Evolutionary conservation across 306 rosid genomes (phyloP), one percentile per base, ranked within the genome.

Genomic region (Prunus mira): DNA sequence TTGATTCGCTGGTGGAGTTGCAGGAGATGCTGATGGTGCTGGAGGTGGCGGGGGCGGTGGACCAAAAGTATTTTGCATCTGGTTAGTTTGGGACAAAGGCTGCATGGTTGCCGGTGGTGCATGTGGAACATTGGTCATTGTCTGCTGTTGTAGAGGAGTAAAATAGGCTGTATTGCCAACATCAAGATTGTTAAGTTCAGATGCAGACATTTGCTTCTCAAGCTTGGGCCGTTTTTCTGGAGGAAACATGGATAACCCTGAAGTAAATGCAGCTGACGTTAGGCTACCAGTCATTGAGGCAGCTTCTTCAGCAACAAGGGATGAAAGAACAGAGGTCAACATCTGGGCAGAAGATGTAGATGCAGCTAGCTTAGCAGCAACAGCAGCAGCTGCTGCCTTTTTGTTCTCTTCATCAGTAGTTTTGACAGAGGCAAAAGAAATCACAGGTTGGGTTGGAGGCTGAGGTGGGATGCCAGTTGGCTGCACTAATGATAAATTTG

Each of bases 281-380:
- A 79, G 60, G 79, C 86, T 62, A 43, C 87, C 86, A 52, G 83
- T 89, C 86, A 81, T 79, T 67, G 91, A 88, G 81, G 98, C 91
- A 82, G 91, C 96, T 84, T 93, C 98, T 88, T 93, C 98, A 58
- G 98, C 97, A n/a, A 88, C 97, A 68, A 93, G 92, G 19, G 97
- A 93, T 38, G 97, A 89, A 73, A 93, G 91, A 75, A 89, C 91
- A 66, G 97, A 93, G 34, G 96, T 86, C 69, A 93, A 87, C 97
- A 93, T 93, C 79, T 88, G 97, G 19, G 98, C 98, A 24, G 98
- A 93, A 38, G 98, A 93, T 27, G 96, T 51, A 27, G 98, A 93
- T n/a, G 97, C 98, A 46, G 98, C 95, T 76, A 93, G 90, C 82
- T 91, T 93, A 56, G 98, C 98, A 82, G 92, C 97, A 76, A 93